A percentile compares a stretch with the other conserved stretches of the same genome.
These are phyloP conservation scores for Boletellus dicymbophilus DNA, from an alignment of 1,284 basidiomycete species.

Conservation along the genomic window DNA sequence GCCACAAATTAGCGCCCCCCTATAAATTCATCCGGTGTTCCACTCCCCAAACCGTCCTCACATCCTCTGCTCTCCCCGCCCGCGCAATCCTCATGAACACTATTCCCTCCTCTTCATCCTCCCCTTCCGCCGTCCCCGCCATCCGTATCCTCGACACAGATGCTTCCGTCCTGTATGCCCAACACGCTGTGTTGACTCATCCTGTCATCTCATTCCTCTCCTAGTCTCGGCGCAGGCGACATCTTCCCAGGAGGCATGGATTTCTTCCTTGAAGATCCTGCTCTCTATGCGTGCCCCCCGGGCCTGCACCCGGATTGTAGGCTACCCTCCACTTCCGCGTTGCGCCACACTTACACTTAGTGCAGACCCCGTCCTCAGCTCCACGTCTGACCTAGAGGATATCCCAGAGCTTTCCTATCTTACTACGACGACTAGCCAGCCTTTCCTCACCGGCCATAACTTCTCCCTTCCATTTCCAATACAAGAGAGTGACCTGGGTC, in stretches of 20 bases:
- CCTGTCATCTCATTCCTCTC: constrained; percentile 9
- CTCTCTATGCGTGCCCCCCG: constrained; percentile 1
- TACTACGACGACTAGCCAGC: not conserved
- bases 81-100: constrained; percentile 14
- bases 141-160: constrained; percentile 15
- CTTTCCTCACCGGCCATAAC: constrained; percentile 8
- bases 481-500: constrained; percentile 8
- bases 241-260: not conserved
- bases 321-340: not conserved
- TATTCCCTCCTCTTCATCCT: not conserved
- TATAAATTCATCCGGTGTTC: constrained; percentile 22
- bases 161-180: constrained; percentile 13
- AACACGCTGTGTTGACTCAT: constrained; percentile 3
- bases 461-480: constrained; percentile 7
- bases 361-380: constrained; percentile 2
- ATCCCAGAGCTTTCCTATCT: constrained; percentile 24
- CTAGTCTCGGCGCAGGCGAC: constrained; percentile 10
- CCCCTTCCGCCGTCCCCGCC: constrained; percentile 11
- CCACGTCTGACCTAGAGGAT: constrained; percentile 18
- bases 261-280: not conserved
- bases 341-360: constrained; percentile 20
- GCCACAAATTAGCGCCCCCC: constrained; percentile 10
- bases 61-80: constrained; percentile 1
- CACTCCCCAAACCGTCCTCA: constrained; percentile 8
- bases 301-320: constrained; percentile 7